Base-by-base conservation (phyloP, 176 grass and related monocot genomes). In the Oryza officinalis region DNA sequence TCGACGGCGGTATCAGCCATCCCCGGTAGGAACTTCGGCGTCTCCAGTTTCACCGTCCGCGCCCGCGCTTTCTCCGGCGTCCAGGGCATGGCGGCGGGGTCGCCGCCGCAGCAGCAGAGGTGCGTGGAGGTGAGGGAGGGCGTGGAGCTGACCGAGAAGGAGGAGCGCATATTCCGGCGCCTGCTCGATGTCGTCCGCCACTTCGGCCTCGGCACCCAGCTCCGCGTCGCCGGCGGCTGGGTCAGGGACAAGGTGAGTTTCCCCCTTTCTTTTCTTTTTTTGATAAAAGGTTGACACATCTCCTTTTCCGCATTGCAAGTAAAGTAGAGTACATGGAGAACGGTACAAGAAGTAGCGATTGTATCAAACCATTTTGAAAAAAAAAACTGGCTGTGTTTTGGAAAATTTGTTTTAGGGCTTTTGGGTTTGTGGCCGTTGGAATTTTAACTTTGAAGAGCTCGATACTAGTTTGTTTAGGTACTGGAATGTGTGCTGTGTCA, bases 131-230 rank as follows among this genome's bases (percentile, higher is more conserved):
- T 98, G 65, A 92, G 72, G 87, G 89, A 95, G 71, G 57, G 57
- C 79, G 89, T 98, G 38, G 93, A 90, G 73, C 81, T 95, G 59
- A 90, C 89, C 3, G 87, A 92, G 82, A 90, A 90, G 77, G 96
- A 98, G 87, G 87, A 90, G 54, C 22, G 38, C 69, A 98, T 98
- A 50, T 98, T 95, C 80, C 41, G 32, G n/a, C 67, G 91, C 10
- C 79, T 98, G 27, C 89, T 95, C 15, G 96, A 92, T 5, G 96
- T 98, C 57, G 90, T 95, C 15, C 69, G 80, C 63, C 91, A 90
- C 86, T 98, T 93, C 79, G 57, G 71, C 11, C 89, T 98, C 28
- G 84, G 79, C 67, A 90, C 88, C 32, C 88, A 90, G 88, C 84
- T 90, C 83, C 88, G 88, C 60, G 85, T 91, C 33, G 85, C 89